A percentile compares a stretch with the other conserved stretches of the same genome.
These are phyloP conservation scores for Poronia punctata DNA, from an alignment of 495 filamentous ascomycete genomes.

Conservation along the genomic window DNA sequence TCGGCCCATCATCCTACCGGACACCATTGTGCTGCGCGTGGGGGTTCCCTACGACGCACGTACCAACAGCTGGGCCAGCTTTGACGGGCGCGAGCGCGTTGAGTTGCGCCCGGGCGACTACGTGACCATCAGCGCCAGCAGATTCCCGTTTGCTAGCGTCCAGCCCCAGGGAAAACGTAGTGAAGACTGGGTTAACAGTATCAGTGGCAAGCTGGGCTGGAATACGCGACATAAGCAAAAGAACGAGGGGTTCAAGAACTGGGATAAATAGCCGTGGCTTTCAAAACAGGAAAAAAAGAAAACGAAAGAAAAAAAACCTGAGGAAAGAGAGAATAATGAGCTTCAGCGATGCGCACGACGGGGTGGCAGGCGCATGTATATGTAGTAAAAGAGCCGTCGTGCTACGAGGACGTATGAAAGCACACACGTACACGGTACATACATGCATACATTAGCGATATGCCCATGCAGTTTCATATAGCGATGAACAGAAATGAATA, in stretches of 20 bases:
- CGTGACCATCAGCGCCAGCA: conserved; percentile 85
- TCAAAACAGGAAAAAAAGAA: no score
- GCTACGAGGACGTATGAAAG: no score
- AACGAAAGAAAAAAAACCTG: neutral
- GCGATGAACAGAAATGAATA: no score
- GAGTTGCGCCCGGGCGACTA: conserved; percentile 89
- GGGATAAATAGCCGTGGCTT: conserved; percentile 31
- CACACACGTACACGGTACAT: no score
- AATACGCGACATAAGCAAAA: conserved; percentile 80
- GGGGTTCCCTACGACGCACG: conserved; percentile 91
- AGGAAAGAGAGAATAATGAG: conserved; percentile 6
- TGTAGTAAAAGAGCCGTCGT: no score
- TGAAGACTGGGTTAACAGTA: conserved; percentile 91
- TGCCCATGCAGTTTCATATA: no score
- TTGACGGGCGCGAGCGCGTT: conserved; percentile 85
- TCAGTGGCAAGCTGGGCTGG: conserved; percentile 87
- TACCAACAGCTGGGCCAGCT: conserved; percentile 89
- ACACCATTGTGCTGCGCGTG: conserved; percentile 85
- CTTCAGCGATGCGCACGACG: no score
- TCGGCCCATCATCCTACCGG: conserved; percentile 88
- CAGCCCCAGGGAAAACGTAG: conserved; percentile 64
- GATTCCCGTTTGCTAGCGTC: conserved; percentile 90
- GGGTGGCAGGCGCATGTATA: conserved; percentile 6
- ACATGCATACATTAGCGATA: no score
- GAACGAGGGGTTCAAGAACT: conserved; percentile 41